These are phyloP conservation scores for Inonotus hispidus DNA, from an alignment of 1,284 basidiomycete species.

Conservation along the genomic window DNA sequence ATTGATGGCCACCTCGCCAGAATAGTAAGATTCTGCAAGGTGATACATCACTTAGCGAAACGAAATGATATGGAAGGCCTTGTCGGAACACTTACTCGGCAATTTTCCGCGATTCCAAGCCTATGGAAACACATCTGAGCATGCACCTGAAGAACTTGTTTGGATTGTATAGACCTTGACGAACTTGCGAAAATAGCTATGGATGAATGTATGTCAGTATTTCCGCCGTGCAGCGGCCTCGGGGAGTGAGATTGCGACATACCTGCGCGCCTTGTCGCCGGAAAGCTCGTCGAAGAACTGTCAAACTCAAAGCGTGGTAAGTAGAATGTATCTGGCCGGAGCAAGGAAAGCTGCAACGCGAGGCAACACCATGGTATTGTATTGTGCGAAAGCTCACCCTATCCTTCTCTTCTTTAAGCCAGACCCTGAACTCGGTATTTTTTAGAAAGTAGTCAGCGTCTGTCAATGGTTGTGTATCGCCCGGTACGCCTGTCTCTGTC, in stretches of 20 bases:
- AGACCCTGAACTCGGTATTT: conserved; percentile 68
- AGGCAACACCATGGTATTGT: not conserved
- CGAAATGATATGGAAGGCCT: not conserved
- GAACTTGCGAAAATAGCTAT: conserved; percentile 79
- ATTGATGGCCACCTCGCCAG: conserved; percentile 45
- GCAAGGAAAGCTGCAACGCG: not conserved
- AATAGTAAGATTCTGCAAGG: conserved; percentile 49
- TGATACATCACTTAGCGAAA: conserved; percentile 1
- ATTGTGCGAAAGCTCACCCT: conserved; percentile 44
- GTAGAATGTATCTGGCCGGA: not conserved
- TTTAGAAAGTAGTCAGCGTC: conserved; percentile 77
- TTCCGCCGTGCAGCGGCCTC: conserved; percentile 16
- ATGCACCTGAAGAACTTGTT: not conserved
- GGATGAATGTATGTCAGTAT: conserved; percentile 25
- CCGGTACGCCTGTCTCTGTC: conserved; percentile 30
- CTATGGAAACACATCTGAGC: conserved; percentile 28
- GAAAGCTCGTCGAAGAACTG: conserved; percentile 76
- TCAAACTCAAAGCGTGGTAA: conserved; percentile 2
- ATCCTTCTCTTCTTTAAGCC: conserved; percentile 73
- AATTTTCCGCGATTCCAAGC: conserved; percentile 75
- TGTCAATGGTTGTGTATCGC: conserved; percentile 49
- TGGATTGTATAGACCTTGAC: conserved; percentile 49
- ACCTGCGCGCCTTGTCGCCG: conserved; percentile 70
- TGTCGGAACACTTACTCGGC: conserved; percentile 39
- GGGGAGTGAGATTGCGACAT: conserved; percentile 26